Evolutionary conservation across 352 stramenopile genomes (phyloP), one percentile per base, ranked within the genome.

Genomic region (Pseudoperonospora humuli): DNA sequence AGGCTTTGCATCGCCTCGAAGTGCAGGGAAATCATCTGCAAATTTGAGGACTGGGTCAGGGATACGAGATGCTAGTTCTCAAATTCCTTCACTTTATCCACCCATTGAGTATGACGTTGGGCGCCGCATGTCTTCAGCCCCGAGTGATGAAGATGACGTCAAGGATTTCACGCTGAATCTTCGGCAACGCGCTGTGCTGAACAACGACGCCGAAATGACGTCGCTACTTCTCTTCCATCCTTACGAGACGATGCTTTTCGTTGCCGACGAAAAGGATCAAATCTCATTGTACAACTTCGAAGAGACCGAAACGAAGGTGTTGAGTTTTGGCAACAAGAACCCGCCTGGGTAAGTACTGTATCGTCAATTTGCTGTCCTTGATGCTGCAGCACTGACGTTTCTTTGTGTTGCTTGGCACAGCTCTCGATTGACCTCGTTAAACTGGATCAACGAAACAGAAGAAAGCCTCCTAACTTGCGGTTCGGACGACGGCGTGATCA

Each of bases 161-260:
- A 83, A 81, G 40, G 64, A 62, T 7, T 93, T 90, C 41, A 73
- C 70, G 15, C 67, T 97, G 32, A 92, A 92, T 25, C 63, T 98
- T 23, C 74, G 84, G 13, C 91, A 98, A 54, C 70, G 76, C 10
- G 79, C 77, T 1, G 79, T 99, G 25, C 70, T 95, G 45, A 97
- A 97, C 61, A 88, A 82, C 41, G 86, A 93, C 31, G 74, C 79
- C 5, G 88, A 97, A 33, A 97, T 96, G 72, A 98, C 95, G 15
- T 97, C 87, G 20, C 70, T 97, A 39, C 62, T 99, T 36, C 70
- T 95, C 6, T 99, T 99, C 56, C 96, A 99, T 58, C 87, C 95
- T 18, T 98, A 96, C 55, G 81, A 91, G 40, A 87, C 77, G 40
- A 84, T 93, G 48, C 72, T 99, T 13, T 75, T 98, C 29, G 86